Conservation (phyloP, 106 monocot genomes). For the Apostasia shenzhenica region DNA sequence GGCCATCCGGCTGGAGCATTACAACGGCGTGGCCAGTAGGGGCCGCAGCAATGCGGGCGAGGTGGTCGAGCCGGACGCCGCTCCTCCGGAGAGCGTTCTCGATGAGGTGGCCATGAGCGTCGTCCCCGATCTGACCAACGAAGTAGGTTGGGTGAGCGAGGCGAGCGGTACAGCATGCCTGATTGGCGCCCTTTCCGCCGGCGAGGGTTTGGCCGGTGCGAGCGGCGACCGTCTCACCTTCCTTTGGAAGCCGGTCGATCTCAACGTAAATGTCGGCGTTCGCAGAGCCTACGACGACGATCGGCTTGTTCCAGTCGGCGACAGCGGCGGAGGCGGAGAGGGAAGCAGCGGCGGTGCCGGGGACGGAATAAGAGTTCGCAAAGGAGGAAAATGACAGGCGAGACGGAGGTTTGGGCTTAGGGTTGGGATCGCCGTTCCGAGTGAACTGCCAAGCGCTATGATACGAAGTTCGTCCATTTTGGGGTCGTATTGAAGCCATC, state of each 20-base stretch:
- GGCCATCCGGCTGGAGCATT: slow-evolving; percentile 69
- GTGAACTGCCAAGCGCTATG: neutral
- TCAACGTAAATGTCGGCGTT: slow-evolving; percentile 99
- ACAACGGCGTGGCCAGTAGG: slow-evolving; percentile 95
- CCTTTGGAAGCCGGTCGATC: slow-evolving; percentile 61
- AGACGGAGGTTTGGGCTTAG: neutral
- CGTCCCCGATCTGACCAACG: slow-evolving; percentile 74
- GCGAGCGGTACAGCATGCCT: slow-evolving; percentile 83
- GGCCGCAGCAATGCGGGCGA: slow-evolving; percentile 26
- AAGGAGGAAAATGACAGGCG: slow-evolving; percentile 5
- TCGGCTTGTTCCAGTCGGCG: slow-evolving; percentile 15
- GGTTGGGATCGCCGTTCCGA: neutral
- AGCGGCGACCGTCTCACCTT: slow-evolving; percentile 80
- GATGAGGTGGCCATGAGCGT: slow-evolving; percentile 68
- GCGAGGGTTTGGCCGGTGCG: slow-evolving; percentile 56
- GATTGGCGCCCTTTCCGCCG: slow-evolving; percentile 98
- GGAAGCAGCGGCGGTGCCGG: slow-evolving; percentile 2
- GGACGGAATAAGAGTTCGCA: neutral
- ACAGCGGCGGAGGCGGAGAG: slow-evolving; percentile 7
- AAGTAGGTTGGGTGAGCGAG: slow-evolving; percentile 66
- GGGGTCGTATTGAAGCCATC: neutral
- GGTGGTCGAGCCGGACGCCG: slow-evolving; percentile 39
- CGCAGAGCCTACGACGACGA: slow-evolving; percentile 95
- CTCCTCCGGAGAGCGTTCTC: slow-evolving; percentile 54
- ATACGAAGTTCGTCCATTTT: neutral